Evolutionary conservation across 1,139 yeast genomes (phyloP).

Genomic region (Protomyces lactucae-debilis): DNA sequence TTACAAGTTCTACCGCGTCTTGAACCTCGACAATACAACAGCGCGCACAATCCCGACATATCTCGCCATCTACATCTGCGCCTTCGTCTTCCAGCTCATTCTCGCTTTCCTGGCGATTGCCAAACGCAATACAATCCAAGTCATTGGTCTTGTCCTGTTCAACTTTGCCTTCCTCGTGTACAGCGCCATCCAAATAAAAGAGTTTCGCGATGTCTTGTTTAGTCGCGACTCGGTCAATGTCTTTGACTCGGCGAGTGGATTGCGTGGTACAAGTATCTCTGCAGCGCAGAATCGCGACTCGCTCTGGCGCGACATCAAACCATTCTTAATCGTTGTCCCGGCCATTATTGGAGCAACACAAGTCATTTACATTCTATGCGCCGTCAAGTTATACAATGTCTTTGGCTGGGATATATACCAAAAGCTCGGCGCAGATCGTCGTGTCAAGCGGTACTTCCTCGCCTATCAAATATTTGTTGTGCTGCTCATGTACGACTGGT

Average conservation of each 20-base stretch:
- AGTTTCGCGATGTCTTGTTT: slow-evolving; percentile 14
- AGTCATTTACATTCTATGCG: slow-evolving; percentile 37
- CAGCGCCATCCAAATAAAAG: slow-evolving; percentile 21
- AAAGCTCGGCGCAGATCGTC: slow-evolving; percentile 50
- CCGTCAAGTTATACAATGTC: slow-evolving; percentile 41
- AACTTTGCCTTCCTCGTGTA: slow-evolving; percentile 19
- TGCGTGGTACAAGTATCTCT: background rate
- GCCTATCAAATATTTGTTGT: slow-evolving; percentile 40
- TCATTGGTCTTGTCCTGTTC: slow-evolving; percentile 23
- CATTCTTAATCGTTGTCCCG: slow-evolving; percentile 46
- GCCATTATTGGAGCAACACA: slow-evolving; percentile 41
- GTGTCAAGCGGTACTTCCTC: slow-evolving; percentile 39
- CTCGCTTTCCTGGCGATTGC: slow-evolving; percentile 16
- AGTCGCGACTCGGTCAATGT: slow-evolving; percentile 6
- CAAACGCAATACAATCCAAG: slow-evolving; percentile 24
- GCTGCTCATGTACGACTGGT: slow-evolving; percentile 33
- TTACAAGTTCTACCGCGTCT: slow-evolving; percentile 4
- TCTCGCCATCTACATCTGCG: slow-evolving; percentile 24
- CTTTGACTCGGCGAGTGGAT: background rate
- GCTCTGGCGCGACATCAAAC: slow-evolving; percentile 36
- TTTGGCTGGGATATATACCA: slow-evolving; percentile 52
- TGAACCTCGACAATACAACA: slow-evolving; percentile 14
- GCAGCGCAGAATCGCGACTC: background rate
- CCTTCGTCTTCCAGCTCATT: slow-evolving; percentile 21
- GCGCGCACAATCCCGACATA: slow-evolving; percentile 26